A percentile compares a stretch with the other conserved stretches of the same genome.
Evolutionary conservation across 2,329 filamentous ascomycete genomes (phyloP).

Genomic region (Didymosphaeria variabile): DNA sequence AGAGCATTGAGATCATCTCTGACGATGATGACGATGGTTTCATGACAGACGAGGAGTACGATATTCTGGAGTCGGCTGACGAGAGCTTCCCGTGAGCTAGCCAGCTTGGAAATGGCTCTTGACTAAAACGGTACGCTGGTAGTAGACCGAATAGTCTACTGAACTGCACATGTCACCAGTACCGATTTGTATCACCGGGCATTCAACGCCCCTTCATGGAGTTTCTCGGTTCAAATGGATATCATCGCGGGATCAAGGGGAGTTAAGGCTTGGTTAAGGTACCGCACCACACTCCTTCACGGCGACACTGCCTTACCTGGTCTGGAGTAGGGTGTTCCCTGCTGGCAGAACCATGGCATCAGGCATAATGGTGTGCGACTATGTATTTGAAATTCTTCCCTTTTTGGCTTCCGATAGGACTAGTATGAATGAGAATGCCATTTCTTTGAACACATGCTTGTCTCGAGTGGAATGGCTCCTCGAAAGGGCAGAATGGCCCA

Average conservation of each 20-base stretch:
- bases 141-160: not conserved
- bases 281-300: conserved; percentile 32
- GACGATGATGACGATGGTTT: conserved; percentile 76
- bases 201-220: conserved; percentile 14
- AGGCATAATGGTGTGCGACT: conserved; percentile 19
- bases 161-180: not conserved
- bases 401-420: conserved; percentile 26
- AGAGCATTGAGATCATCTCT: conserved; percentile 62
- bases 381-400: conserved; percentile 17
- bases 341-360: conserved; percentile 7
- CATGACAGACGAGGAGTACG: conserved; percentile 97
- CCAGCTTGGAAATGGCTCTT: not conserved
- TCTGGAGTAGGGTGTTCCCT: conserved; percentile 23
- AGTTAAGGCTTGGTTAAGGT: conserved; percentile 21
- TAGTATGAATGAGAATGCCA: conserved; percentile 33
- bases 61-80: conserved; percentile 93
- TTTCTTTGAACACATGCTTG: conserved; percentile 12
- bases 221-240: conserved; percentile 9
- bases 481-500: not conserved
- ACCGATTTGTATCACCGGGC: not conserved
- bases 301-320: conserved; percentile 26
- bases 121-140: not conserved
- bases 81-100: conserved; percentile 65
- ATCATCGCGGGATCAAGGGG: conserved; percentile 7
- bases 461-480: not conserved